Evolutionary conservation across 441 rosid genomes (phyloP), one percentile per base, ranked within the genome.

Genomic region (Aquilaria agallochum): DNA sequence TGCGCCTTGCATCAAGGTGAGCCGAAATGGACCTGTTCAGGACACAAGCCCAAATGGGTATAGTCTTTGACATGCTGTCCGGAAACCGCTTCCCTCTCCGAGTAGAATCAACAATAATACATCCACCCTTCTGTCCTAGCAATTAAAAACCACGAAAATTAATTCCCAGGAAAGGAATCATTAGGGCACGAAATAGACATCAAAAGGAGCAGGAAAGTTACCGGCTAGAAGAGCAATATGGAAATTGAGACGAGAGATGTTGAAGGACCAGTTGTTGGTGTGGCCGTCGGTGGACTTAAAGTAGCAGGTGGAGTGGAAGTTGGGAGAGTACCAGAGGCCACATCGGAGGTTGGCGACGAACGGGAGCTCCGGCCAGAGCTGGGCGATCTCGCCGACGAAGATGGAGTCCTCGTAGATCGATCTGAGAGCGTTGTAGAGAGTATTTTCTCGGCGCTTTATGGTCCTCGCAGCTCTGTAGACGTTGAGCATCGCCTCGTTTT

Each of bases 241-340:
- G 76, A 94, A 85, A 59, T 94, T 94, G 74, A 94, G 97, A 45
- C 97, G 90, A 53, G 88, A 80, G 62, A 84, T 94, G 60, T 74
- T 87, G 73, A 94, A 94, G 56, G 96, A 94, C 80, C 88, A 79
- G 62, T 94, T 94, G 49, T 85, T 88, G 56, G 88, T 76, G 77
- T 94, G 98, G 52, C 98, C 98, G 45, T 94, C 98, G 40, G 98
- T 94, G 70, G 98, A 94, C 76, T 94, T 94, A 75, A 90, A 94
- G 81, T 94, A 90, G 61, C 98, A 90, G 11, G 91, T 78, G 65
- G 84, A 77, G 9, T 84, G 73, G 69, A 88, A 88, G 31, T 61
- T 71, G 32, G 82, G 56, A 11, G 86, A 84, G 83, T 94, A 94
- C 98, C 98, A 94, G 68, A 90, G 89, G 46, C 98, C 98, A 67